Evolutionary conservation across 148 eudicot genomes (phyloP).

Genomic region (Diospyros lotus): DNA sequence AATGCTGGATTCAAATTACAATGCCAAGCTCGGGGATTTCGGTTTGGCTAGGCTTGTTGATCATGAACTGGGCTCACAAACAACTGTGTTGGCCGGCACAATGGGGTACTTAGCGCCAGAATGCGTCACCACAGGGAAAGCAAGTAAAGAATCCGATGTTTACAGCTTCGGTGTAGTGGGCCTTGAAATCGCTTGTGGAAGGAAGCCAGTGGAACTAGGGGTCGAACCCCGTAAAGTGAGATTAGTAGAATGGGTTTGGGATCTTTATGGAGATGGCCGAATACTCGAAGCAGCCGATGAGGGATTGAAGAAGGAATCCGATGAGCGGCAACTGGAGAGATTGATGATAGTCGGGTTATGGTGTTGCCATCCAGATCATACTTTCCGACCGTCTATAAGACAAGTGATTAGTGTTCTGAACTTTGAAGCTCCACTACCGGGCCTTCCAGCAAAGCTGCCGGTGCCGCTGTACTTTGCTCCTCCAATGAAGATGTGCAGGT

Average conservation of each 20-base stretch:
- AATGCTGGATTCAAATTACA: constrained; percentile 22
- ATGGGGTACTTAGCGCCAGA: constrained; percentile 26
- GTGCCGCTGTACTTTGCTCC: constrained; percentile 23
- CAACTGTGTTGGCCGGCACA: constrained; percentile 23
- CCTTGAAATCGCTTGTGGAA: constrained; percentile 20
- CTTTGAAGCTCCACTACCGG: constrained; percentile 19
- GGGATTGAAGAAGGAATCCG: constrained; percentile 10
- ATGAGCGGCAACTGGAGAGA: constrained; percentile 13
- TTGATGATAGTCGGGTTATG: constrained; percentile 24
- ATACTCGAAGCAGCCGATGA: constrained; percentile 17
- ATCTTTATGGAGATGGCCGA: constrained; percentile 13
- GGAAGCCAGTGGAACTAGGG: constrained; percentile 11
- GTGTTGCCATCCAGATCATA: constrained; percentile 22
- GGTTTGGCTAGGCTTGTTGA: constrained; percentile 22
- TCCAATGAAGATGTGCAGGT: constrained; percentile 16
- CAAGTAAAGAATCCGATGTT: constrained; percentile 25
- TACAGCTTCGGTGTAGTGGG: constrained; percentile 23
- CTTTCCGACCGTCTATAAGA: constrained; percentile 13
- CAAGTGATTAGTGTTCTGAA: constrained; percentile 25
- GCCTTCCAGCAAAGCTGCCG: constrained; percentile 13
- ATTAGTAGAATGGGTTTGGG: constrained; percentile 25
- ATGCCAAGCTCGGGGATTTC: constrained; percentile 21
- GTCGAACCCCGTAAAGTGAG: constrained; percentile 10
- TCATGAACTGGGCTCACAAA: constrained; percentile 23
- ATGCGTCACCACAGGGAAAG: constrained; percentile 21